These are phyloP conservation scores for Nyssa sinensis DNA, from an alignment of 148 eudicot species.

Conservation along the genomic window DNA sequence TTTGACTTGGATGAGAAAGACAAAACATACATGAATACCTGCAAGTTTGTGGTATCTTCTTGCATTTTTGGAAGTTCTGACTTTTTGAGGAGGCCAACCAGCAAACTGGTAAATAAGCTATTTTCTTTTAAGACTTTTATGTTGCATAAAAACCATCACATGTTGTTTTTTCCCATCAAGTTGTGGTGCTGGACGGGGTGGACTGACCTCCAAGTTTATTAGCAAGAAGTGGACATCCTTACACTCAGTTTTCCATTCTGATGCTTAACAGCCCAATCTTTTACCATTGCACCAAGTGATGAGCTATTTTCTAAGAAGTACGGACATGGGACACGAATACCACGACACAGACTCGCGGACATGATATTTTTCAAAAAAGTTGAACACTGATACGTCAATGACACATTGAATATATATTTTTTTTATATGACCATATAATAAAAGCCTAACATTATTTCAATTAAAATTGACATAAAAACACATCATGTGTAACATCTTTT, in stretches of 20 bases:
- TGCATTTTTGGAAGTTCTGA: slow-evolving; percentile 98
- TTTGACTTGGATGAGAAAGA: slow-evolving; percentile 78
- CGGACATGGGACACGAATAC: too few species aligned
- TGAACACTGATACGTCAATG: too few species aligned
- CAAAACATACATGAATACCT: slow-evolving; percentile 60
- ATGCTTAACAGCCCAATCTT: background rate
- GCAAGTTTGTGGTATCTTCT: slow-evolving; percentile 78
- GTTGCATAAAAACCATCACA: background rate
- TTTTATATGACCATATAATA: too few species aligned
- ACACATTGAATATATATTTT: too few species aligned
- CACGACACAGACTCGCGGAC: too few species aligned
- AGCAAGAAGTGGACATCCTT: background rate
- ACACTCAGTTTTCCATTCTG: background rate
- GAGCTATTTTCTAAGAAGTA: background rate
- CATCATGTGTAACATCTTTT: background rate
- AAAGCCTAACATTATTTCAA: too few species aligned
- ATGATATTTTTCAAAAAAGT: too few species aligned
- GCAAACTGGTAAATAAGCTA: slow-evolving; percentile 59
- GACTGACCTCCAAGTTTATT: too few species aligned
- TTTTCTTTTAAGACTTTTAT: slow-evolving; percentile 3
- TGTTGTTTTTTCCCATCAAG: background rate
- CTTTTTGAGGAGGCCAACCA: slow-evolving; percentile 86
- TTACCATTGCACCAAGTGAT: background rate
- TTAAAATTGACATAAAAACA: too few species aligned
- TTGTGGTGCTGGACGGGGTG: background rate